Evolutionary conservation across 1,284 basidiomycete genomes (phyloP), one percentile per base, ranked within the genome.

Genomic region (Cutaneotrichosporon mucoides): DNA sequence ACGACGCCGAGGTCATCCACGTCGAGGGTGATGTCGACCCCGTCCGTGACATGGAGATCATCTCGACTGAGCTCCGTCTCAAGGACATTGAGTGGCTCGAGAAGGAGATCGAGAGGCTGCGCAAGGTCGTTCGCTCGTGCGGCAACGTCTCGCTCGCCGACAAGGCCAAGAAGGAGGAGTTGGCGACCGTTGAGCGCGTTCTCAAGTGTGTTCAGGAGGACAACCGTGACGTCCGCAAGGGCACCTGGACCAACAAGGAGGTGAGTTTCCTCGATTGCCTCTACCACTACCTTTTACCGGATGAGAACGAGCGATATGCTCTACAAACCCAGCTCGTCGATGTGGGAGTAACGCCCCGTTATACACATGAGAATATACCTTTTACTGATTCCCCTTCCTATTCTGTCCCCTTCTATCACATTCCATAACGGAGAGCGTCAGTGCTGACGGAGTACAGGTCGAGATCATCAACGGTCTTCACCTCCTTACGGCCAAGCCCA

Each of bases 21-120:
- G 96, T 99, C 70, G 96, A 99, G 79, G 96, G 96, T 55, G 96
- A 99, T 68, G 93, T 99, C 60, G 84, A 99, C 80, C 96, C 96
- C 16, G 70, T 90, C 55, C 88, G 96, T 65, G 96, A 99, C 79
- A 98, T 99, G 95, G 88, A 92, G 68, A 97, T 98, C 74, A 99
- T 99, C 76, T 88, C 88, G 67, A 96, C 86, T 38, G 93, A 97
- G 78, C 81, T 97, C 42, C 84, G 94, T 52, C 81, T 99, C 57
- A 99, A 99, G 81, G 96, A 99, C 77, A 96, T 96, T 66, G 96
- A 99, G 74, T 99, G 96, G 96, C 87, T 92, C 11, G 90, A 98
- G 80, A 98, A 98, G 81, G 81, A 86, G 53, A 79, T 97, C 40
- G 95, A 98, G 0, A 80, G 79, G 48, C 76, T 91, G 63, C 92